Conservation (phyloP, 2,329 filamentous ascomycete genomes). For the Colletotrichum australisinense region DNA sequence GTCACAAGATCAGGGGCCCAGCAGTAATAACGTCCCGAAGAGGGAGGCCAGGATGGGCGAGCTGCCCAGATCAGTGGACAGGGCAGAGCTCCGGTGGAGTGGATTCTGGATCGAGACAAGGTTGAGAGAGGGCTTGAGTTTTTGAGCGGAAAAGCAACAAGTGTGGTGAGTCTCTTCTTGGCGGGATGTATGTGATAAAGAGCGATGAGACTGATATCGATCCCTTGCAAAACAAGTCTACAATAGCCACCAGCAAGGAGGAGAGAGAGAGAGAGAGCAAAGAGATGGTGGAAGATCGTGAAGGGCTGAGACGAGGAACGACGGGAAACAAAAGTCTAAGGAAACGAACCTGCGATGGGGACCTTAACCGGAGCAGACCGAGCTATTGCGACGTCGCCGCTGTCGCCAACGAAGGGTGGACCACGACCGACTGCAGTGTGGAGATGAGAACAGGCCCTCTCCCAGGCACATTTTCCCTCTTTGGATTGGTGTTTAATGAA, state of each 20-base stretch:
- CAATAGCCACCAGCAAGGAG: slow-evolving; percentile 24
- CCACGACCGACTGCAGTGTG: slow-evolving; percentile 27
- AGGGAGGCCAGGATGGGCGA: slow-evolving; percentile 15
- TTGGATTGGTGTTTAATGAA: slow-evolving; percentile 33
- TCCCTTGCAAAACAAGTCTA: slow-evolving; percentile 28
- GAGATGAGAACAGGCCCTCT: slow-evolving; percentile 32
- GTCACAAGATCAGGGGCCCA: slow-evolving; percentile 26
- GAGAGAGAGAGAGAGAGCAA: not conserved
- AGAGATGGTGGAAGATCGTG: slow-evolving; percentile 1
- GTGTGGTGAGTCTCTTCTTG: slow-evolving; percentile 20
- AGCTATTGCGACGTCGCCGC: slow-evolving; percentile 33
- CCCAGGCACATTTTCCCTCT: slow-evolving; percentile 25
- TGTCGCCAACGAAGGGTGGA: slow-evolving; percentile 23
- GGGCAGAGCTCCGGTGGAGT: slow-evolving; percentile 19
- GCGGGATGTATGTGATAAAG: slow-evolving; percentile 23
- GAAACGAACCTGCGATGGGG: slow-evolving; percentile 15
- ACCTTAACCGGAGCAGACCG: slow-evolving; percentile 29
- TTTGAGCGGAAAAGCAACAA: slow-evolving; percentile 29
- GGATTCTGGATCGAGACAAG: slow-evolving; percentile 13
- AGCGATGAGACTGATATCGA: slow-evolving; percentile 25
- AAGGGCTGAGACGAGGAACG: not conserved
- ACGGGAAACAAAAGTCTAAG: slow-evolving; percentile 25
- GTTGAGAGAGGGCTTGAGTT: slow-evolving; percentile 6
- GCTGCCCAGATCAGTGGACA: slow-evolving; percentile 4
- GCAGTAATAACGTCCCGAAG: slow-evolving; percentile 18